These are phyloP conservation scores for Tagetes patula DNA, from an alignment of 129 eudicot genomes.

Conservation along the genomic window DNA sequence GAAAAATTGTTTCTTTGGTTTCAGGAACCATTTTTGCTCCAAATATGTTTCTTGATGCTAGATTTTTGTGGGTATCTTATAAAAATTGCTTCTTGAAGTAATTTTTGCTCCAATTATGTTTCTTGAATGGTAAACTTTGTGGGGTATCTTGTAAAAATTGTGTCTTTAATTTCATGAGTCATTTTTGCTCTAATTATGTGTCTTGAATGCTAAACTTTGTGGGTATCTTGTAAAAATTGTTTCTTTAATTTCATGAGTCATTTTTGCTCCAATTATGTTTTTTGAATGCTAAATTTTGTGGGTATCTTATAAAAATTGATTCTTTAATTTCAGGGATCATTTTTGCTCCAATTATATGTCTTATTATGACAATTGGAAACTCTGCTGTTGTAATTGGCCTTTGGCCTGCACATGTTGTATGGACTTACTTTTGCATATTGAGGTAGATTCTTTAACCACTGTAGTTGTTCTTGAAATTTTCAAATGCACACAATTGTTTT, in stretches of 20 bases:
- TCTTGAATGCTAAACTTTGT: neutral
- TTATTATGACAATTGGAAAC: slow-evolving; percentile 62
- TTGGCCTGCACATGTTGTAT: slow-evolving; percentile 71
- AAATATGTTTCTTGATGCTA: slow-evolving; percentile 25
- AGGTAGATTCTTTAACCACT: slow-evolving; percentile 42
- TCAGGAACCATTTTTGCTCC: slow-evolving; percentile 50
- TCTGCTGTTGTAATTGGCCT: slow-evolving; percentile 72
- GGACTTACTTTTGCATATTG: slow-evolving; percentile 57
- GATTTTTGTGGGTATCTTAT: neutral
- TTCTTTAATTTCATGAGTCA: slow-evolving; percentile 27
- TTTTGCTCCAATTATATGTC: slow-evolving; percentile 69
- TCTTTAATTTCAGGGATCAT: slow-evolving; percentile 31
- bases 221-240: slow-evolving; percentile 4
- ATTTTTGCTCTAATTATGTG: neutral
- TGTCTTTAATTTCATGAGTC: too few species aligned
- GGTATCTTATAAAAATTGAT: slow-evolving; percentile 11
- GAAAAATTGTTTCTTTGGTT: slow-evolving; percentile 17
- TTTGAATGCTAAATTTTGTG: neutral
- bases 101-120: slow-evolving; percentile 67
- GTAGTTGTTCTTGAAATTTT: neutral
- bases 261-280: slow-evolving; percentile 51
- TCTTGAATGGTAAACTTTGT: neutral
- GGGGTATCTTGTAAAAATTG: too few species aligned
- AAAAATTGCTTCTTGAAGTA: slow-evolving; percentile 20
- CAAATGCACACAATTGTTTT: neutral